Percentiles rank a stretch among this genome's conserved stretches.
Conservation (phyloP, 2,329 filamentous ascomycete genomes). For the Apiospora rasikravindrae region DNA sequence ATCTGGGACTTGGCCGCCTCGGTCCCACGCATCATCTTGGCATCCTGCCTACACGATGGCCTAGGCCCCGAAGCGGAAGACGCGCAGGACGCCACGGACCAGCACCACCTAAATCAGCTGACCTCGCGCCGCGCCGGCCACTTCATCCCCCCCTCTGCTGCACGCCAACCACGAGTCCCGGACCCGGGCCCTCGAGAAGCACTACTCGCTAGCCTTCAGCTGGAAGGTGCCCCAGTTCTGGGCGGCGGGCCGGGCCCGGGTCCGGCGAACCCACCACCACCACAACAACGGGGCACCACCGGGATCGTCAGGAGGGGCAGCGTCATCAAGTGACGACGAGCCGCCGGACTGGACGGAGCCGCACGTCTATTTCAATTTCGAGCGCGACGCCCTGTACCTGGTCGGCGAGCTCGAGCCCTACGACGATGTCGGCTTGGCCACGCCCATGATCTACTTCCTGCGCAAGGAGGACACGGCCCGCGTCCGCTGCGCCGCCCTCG, state of each 20-base stretch:
- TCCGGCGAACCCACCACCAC: constrained; percentile 9
- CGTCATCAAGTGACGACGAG: not conserved
- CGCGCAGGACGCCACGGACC: constrained; percentile 8
- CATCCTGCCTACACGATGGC: constrained; percentile 48
- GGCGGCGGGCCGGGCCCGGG: too few relatives aligned
- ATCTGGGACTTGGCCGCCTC: constrained; percentile 52
- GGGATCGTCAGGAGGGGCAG: too few relatives aligned
- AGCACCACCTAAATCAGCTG: constrained; percentile 20
- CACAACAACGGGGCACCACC: not conserved
- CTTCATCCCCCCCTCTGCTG: constrained; percentile 49
- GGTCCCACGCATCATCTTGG: constrained; percentile 49
- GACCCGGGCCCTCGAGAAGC: constrained; percentile 43
- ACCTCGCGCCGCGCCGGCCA: constrained; percentile 32
- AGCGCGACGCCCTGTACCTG: constrained; percentile 52
- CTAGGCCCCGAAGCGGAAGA: constrained; percentile 21
- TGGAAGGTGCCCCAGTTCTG: constrained; percentile 51
- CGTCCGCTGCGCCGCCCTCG: constrained; percentile 50
- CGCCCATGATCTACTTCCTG: constrained; percentile 56
- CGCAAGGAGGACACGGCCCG: constrained; percentile 47
- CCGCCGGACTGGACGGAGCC: constrained; percentile 42
- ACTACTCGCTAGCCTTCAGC: constrained; percentile 53
- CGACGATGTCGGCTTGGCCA: constrained; percentile 52
- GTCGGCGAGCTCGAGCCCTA: constrained; percentile 54
- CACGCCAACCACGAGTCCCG: constrained; percentile 51
- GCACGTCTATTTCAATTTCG: constrained; percentile 54